Evolutionary conservation across 1,139 yeast species (phyloP).

Genomic region (Arxiozyma bovina): DNA sequence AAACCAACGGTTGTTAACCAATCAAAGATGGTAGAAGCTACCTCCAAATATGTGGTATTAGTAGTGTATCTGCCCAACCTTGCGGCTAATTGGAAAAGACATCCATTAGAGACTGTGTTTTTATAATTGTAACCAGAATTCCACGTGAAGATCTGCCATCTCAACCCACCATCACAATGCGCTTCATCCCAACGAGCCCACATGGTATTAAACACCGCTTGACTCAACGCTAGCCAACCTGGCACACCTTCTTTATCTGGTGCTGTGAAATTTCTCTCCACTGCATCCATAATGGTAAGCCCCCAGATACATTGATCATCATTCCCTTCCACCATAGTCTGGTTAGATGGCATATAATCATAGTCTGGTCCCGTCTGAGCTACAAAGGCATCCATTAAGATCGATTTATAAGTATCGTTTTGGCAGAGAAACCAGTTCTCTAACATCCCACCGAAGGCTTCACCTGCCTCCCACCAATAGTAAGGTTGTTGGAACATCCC

Average conservation of each 20-base stretch:
- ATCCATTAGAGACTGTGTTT: constrained; percentile 58
- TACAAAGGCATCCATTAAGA: constrained; percentile 41
- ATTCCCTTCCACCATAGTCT: constrained; percentile 57
- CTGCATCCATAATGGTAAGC: constrained; percentile 50
- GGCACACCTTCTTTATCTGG: constrained; percentile 29
- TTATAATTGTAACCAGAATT: constrained; percentile 59
- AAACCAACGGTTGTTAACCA: constrained; percentile 50
- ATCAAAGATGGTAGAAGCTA: constrained; percentile 50
- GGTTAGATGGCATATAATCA: constrained; percentile 51
- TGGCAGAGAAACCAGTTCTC: constrained; percentile 46
- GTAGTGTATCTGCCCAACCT: constrained; percentile 53
- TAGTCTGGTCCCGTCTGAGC: constrained; percentile 48
- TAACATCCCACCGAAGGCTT: constrained; percentile 54
- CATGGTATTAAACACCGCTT: constrained; percentile 52
- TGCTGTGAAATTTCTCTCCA: constrained; percentile 50
- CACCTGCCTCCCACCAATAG: constrained; percentile 71
- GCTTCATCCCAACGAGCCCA: constrained; percentile 47
- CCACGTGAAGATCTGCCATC: constrained; percentile 69
- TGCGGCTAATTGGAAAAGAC: constrained; percentile 53
- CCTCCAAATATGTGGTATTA: constrained; percentile 44
- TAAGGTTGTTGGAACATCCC: constrained; percentile 54
- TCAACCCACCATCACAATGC: constrained; percentile 52
- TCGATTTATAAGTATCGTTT: constrained; percentile 36
- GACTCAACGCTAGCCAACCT: constrained; percentile 49
- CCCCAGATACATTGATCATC: constrained; percentile 74